phyloP scores from a whole-genome alignment of 495 filamentous ascomycete genomes.

The Annulohypoxylon nitens region DNA sequence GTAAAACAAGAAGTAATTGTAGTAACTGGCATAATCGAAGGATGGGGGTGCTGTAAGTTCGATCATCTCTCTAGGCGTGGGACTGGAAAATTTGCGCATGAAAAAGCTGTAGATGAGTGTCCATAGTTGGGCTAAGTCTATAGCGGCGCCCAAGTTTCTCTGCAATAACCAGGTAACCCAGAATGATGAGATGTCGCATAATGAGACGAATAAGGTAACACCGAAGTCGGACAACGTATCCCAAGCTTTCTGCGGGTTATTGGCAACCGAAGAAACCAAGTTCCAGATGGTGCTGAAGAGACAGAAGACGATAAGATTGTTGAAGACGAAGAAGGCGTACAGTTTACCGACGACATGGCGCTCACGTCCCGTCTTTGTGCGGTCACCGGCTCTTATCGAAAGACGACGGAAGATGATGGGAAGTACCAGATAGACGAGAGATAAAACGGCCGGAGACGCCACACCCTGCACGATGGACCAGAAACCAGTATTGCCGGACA shows the following conservation, averaged over 20 bases:
- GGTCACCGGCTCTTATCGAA: slow-evolving; percentile 82
- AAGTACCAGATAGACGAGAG: slow-evolving; percentile 87
- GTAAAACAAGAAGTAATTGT: slow-evolving; percentile 97
- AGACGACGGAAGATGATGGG: slow-evolving; percentile 91
- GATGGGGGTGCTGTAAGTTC: slow-evolving; percentile 91
- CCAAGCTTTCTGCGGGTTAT: slow-evolving; percentile 69
- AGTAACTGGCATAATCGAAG: slow-evolving; percentile 97
- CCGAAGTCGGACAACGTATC: slow-evolving; percentile 76
- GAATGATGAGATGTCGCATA: slow-evolving; percentile 86
- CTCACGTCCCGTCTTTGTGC: slow-evolving; percentile 91
- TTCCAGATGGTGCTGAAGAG: slow-evolving; percentile 84
- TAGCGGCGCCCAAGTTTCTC: slow-evolving; percentile 88
- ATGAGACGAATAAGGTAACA: slow-evolving; percentile 69
- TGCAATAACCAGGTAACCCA: slow-evolving; percentile 96
- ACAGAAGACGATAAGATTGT: slow-evolving; percentile 94
- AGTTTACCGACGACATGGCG: slow-evolving; percentile 92
- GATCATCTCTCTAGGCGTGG: slow-evolving; percentile 93
- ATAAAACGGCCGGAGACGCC: slow-evolving; percentile 88
- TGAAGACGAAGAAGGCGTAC: slow-evolving; percentile 97
- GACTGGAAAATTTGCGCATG: slow-evolving; percentile 82
- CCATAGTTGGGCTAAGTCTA: slow-evolving; percentile 89
- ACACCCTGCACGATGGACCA: slow-evolving; percentile 97
- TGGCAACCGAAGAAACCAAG: slow-evolving; percentile 74
- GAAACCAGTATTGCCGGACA: slow-evolving; percentile 69
- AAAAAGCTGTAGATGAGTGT: slow-evolving; percentile 84